Percentiles rank a stretch among this genome's conserved stretches.
phyloP scores from a whole-genome alignment of 176 grass and related monocot species.

The Paspalum vaginatum region DNA sequence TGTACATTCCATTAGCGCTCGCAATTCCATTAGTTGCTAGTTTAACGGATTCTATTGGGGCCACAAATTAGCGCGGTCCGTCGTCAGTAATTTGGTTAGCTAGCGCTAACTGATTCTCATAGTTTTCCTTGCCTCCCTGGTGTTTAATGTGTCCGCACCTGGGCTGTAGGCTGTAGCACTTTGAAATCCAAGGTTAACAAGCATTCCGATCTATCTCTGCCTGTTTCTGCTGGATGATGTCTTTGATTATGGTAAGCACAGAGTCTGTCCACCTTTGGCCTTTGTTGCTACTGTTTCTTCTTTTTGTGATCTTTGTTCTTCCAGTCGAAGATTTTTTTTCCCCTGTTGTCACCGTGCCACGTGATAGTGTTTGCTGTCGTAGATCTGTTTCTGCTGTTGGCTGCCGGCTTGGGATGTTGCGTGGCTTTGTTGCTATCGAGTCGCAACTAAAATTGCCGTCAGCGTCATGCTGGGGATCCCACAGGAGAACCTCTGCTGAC shows the following conservation, averaged over 20 bases:
- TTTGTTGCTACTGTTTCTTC: slow-evolving; percentile 1
- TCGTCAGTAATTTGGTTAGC: slow-evolving; percentile 20
- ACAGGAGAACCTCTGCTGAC: slow-evolving; percentile 3
- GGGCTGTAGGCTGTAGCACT: background rate
- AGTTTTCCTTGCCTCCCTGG: background rate
- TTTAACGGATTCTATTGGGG: slow-evolving; percentile 20
- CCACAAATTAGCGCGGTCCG: slow-evolving; percentile 20
- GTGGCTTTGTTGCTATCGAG: slow-evolving; percentile 32
- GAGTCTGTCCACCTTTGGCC: background rate
- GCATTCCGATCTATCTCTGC: background rate
- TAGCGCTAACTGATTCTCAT: background rate
- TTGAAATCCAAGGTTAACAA: slow-evolving; percentile 24
- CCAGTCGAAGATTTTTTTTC: background rate
- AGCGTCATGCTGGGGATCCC: slow-evolving; percentile 33
- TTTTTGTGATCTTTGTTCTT: background rate
- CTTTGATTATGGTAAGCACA: background rate
- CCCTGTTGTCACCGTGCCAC: background rate
- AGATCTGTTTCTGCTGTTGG: slow-evolving; percentile 44
- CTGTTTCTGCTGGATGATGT: background rate
- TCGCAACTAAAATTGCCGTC: slow-evolving; percentile 37
- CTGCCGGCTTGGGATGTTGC: slow-evolving; percentile 14
- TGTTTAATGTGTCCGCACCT: slow-evolving; percentile 23
- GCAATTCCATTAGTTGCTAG: slow-evolving; percentile 32
- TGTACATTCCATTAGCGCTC: slow-evolving; percentile 48
- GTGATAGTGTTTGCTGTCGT: slow-evolving; percentile 26